phyloP scores from a whole-genome alignment of 2,329 filamentous ascomycete species.

The Colletotrichum musae region DNA sequence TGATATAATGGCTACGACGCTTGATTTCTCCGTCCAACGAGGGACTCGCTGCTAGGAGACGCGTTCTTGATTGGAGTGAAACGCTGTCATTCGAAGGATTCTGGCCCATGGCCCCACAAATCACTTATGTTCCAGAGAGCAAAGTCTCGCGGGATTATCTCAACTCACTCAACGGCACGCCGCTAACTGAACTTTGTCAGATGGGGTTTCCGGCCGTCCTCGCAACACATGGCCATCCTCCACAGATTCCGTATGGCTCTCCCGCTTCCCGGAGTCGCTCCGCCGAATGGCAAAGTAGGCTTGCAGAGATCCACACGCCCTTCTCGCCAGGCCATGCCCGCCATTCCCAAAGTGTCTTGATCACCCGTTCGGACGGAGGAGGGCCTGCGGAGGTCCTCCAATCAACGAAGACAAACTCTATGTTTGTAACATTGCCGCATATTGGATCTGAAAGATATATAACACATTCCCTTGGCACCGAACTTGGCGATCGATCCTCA shows the following conservation, averaged over 20 bases:
- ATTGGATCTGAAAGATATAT: constrained; percentile 32
- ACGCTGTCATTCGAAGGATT: constrained; percentile 22
- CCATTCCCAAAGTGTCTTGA: constrained; percentile 19
- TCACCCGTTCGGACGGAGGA: constrained; percentile 30
- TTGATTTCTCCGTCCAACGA: constrained; percentile 18
- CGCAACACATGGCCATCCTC: neutral
- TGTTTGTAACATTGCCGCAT: constrained; percentile 6
- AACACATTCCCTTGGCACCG: constrained; percentile 24
- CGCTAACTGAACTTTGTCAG: constrained; percentile 17
- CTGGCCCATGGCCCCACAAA: constrained; percentile 5
- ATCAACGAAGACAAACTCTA: constrained; percentile 13
- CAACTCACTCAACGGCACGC: constrained; percentile 5
- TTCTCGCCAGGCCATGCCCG: constrained; percentile 23
- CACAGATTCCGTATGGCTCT: constrained; percentile 12
- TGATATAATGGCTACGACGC: constrained; percentile 6
- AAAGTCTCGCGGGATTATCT: constrained; percentile 4
- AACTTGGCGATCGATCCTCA: constrained; percentile 11
- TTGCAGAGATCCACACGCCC: constrained; percentile 17
- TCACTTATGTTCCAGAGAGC: neutral
- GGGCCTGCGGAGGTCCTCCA: constrained; percentile 23
- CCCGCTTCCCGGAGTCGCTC: neutral
- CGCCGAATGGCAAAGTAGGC: neutral
- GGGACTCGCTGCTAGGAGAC: neutral
- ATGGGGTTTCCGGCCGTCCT: neutral
- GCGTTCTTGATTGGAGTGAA: constrained; percentile 16